phyloP scores from a whole-genome alignment of 225 moss, liverwort and hornwort species.

The Takakia lepidozioides region DNA sequence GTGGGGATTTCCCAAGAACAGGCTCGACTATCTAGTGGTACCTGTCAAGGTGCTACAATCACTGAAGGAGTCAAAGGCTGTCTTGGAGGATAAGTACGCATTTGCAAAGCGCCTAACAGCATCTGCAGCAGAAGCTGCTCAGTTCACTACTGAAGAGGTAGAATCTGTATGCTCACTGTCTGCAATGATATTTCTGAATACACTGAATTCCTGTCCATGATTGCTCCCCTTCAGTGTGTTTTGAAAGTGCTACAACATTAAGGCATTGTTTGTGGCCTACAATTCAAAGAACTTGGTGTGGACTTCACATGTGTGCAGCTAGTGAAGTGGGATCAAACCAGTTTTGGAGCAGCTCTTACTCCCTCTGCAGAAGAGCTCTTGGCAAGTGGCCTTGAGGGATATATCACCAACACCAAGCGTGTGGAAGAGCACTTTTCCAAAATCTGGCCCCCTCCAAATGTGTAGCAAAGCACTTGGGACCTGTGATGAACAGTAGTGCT shows the following conservation, averaged over 20 bases:
- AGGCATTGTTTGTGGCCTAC: no score
- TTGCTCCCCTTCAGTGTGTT: no score
- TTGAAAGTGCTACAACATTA: no score
- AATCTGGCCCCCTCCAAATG: constrained; percentile 91
- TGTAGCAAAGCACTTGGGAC: no score
- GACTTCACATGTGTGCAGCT: constrained; percentile 28
- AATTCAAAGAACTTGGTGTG: no score
- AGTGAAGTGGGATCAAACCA: constrained; percentile 62
- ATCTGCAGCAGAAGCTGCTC: constrained; percentile 24
- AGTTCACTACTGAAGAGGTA: constrained; percentile 64
- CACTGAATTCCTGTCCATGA: no score
- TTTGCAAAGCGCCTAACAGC: constrained; percentile 59
- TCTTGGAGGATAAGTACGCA: constrained; percentile 71
- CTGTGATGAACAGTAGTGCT: no score
- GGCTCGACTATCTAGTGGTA: constrained; percentile 78
- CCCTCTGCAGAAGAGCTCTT: constrained; percentile 63
- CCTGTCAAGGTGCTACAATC: constrained; percentile 81
- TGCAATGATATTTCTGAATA: no score
- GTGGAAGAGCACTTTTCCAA: constrained; percentile 82
- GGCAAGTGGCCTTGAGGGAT: constrained; percentile 42
- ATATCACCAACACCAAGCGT: constrained; percentile 48
- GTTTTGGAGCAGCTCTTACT: constrained; percentile 52
- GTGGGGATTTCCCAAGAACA: constrained; percentile 5
- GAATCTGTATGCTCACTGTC: no score
- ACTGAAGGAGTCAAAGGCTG: constrained; percentile 63